A percentile compares a stretch with the other conserved stretches of the same genome.
These are phyloP conservation scores for Vigna nakashimae DNA, from an alignment of 306 rosid species.

Conservation along the genomic window DNA sequence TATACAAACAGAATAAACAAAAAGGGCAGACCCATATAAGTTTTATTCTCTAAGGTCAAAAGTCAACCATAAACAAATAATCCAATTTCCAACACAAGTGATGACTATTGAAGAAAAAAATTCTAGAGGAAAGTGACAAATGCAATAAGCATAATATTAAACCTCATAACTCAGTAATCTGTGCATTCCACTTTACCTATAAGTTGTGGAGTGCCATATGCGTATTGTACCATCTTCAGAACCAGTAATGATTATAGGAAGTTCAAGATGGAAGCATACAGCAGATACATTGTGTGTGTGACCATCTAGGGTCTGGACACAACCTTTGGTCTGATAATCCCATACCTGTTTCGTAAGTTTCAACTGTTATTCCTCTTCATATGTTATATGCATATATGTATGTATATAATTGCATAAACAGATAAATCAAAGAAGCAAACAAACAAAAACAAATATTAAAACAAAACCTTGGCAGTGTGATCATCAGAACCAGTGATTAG, in stretches of 20 bases:
- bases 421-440: not conserved
- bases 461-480: slow-evolving; percentile 94
- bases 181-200: too few relatives aligned
- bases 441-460: not conserved
- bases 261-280: slow-evolving; percentile 98
- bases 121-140: too few relatives aligned
- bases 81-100: too few relatives aligned
- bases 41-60: too few relatives aligned
- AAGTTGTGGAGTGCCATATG: slow-evolving; percentile 99
- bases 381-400: not conserved
- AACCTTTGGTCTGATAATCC: slow-evolving; percentile 99
- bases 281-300: slow-evolving; percentile 99
- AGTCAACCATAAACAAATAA: too few relatives aligned
- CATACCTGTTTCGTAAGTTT: slow-evolving; percentile 73
- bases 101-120: too few relatives aligned
- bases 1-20: slow-evolving; percentile 14
- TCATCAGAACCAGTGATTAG: slow-evolving; percentile 98
- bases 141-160: too few relatives aligned
- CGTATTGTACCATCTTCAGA: slow-evolving; percentile 99
- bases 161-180: too few relatives aligned
- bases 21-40: not conserved
- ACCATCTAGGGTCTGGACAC: slow-evolving; percentile 99
- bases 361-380: slow-evolving; percentile 46
- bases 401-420: not conserved
- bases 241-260: slow-evolving; percentile 97